phyloP scores from a whole-genome alignment of 371 early-diverging fungal species.

The Mortierella sp. region DNA sequence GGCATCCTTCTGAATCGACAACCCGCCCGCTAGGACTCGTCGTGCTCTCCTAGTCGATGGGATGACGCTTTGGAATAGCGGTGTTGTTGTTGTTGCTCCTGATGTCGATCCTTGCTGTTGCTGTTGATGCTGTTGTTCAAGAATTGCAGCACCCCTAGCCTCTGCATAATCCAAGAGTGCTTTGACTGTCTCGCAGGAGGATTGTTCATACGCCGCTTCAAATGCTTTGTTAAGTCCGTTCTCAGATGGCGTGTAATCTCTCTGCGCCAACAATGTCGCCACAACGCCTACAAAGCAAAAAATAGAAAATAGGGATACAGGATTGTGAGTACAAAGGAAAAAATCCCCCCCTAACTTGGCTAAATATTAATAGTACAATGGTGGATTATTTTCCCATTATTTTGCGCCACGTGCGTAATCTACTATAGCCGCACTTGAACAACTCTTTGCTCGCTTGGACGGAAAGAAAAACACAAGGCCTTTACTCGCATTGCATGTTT shows the following conservation, averaged over 20 bases:
- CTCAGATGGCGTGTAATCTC: slow-evolving; percentile 42
- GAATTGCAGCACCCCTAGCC: slow-evolving; percentile 20
- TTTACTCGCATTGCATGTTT: background rate
- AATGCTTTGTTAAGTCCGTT: slow-evolving; percentile 58
- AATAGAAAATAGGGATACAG: background rate
- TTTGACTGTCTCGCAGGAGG: slow-evolving; percentile 40
- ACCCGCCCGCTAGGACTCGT: slow-evolving; percentile 44
- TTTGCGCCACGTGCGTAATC: background rate
- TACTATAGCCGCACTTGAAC: background rate
- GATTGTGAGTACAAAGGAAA: slow-evolving; percentile 3
- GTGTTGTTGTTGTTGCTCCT: background rate
- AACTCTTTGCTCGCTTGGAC: background rate
- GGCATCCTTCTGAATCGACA: slow-evolving; percentile 48
- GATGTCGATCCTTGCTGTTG: slow-evolving; percentile 14
- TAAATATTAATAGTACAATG: background rate
- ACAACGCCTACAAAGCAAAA: slow-evolving; percentile 20
- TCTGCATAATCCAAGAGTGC: slow-evolving; percentile 51
- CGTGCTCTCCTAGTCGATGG: slow-evolving; percentile 35
- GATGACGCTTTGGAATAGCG: slow-evolving; percentile 22
- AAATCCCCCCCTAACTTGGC: background rate
- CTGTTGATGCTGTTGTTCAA: background rate
- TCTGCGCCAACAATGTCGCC: slow-evolving; percentile 30
- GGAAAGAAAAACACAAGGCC: too few species aligned
- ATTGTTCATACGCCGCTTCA: slow-evolving; percentile 51
- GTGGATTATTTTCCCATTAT: too few species aligned